Base-by-base conservation (phyloP, 495 filamentous ascomycete genomes). In the Xylaria bambusicola region DNA sequence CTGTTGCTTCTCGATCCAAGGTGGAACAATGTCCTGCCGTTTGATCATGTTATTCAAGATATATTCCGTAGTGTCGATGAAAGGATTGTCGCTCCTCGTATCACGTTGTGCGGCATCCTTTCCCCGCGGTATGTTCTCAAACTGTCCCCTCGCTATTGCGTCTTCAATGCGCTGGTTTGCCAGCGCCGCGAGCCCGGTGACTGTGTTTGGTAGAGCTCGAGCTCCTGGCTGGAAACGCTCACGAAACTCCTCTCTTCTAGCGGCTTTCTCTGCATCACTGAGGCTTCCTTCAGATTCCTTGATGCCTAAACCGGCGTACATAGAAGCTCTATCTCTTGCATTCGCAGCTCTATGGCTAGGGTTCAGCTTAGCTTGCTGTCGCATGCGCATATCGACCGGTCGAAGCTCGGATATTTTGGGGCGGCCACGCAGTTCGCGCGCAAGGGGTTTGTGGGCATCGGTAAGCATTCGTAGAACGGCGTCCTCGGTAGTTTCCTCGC, bases 11-110 rank as follows among this genome's bases (percentile, higher is more conserved):
- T 98, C 94, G 48, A 98, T 97, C 95, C 88, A 92, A 0, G 88
- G 88, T 0, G 88, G 88, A 3, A 88, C 86, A 44, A 91, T 86
- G 9, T 90, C 94, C 71, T 98, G 94, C 55, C 89, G 88, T 75
- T 97, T 88, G 61, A 98, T 97, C 69, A 98, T 97, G 75, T 95
- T 96, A 71, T 98, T 98, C 87, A 98, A 88, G 64, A 98, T 90
- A 70, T 97, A 97, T 73, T 97, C 93, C 0, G 95, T 98, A 1
- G 94, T 98, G 70, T 98, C 92, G 33, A 98, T 81, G 69, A 94
- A 98, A 0, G 95, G 92, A 66, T 86, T 94, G 61, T 86, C 88
- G 2, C 89, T 89, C 66, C 91, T 87, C 51, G 91, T 77, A 68
- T 97, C 13, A 13, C 3, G 93, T 18, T 86, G 77, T 71, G 93